phyloP scores from a whole-genome alignment of 805 yeast species.

The Cyberlindnera veronae region DNA sequence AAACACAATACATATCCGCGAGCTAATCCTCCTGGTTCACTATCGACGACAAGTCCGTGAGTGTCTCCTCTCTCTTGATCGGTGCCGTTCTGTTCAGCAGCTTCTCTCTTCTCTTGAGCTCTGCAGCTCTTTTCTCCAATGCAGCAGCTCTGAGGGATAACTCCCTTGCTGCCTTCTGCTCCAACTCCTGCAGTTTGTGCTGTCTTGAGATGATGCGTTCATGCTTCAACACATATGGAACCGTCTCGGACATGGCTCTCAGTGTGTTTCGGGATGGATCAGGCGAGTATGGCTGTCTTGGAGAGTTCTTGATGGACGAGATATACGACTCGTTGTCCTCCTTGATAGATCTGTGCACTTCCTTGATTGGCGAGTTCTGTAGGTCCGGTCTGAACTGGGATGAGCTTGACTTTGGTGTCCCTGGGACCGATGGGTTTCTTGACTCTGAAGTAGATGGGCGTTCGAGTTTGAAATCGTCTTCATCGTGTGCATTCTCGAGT shows the following conservation, averaged over 20 bases:
- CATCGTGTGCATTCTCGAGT: constrained; percentile 8
- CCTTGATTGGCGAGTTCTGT: constrained; percentile 36
- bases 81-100: constrained; percentile 35
- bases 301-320: constrained; percentile 34
- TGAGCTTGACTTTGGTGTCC: constrained; percentile 15
- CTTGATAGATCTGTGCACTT: constrained; percentile 33
- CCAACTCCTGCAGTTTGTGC: constrained; percentile 74
- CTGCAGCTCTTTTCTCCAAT: constrained; percentile 66
- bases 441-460: constrained; percentile 1
- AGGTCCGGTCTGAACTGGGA: constrained; percentile 19
- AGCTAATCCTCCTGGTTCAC: constrained; percentile 23
- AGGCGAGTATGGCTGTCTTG: constrained; percentile 29
- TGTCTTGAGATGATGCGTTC: constrained; percentile 73
- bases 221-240: constrained; percentile 79
- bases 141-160: constrained; percentile 71
- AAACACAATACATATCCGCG: background rate
- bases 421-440: constrained; percentile 3
- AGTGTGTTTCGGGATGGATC: constrained; percentile 55
- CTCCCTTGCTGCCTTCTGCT: constrained; percentile 72
- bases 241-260: constrained; percentile 77
- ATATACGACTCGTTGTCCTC: constrained; percentile 37
- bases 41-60: constrained; percentile 50
- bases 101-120: constrained; percentile 61
- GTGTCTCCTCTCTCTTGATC: constrained; percentile 49
- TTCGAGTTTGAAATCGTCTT: constrained; percentile 1